Evolutionary conservation across 768 basidiomycete species (phyloP).

Genomic region (Piloderma croceum): DNA sequence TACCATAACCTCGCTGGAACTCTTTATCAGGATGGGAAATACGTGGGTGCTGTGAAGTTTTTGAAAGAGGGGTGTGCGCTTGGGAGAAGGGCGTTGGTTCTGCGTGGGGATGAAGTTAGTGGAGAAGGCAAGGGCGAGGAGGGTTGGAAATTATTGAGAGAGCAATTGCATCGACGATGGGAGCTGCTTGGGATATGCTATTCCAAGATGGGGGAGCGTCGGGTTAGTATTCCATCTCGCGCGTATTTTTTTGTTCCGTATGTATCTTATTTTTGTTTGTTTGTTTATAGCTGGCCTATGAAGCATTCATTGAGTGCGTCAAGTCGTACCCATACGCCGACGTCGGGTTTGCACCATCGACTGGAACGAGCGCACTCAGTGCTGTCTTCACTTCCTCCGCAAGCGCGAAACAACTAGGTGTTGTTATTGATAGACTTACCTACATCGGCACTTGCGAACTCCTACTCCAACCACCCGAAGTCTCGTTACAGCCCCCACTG

Average conservation of each 20-base stretch:
- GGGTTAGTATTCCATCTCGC: constrained; percentile 41
- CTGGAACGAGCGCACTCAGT: constrained; percentile 22
- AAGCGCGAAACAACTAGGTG: constrained; percentile 48
- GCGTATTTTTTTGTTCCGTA: constrained; percentile 6
- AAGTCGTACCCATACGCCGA: constrained; percentile 47
- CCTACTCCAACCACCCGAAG: constrained; percentile 41
- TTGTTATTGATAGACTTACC: constrained; percentile 60
- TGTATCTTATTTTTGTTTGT: constrained; percentile 1
- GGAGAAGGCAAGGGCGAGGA: constrained; percentile 19
- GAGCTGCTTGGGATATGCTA: constrained; percentile 79
- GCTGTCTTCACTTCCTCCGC: constrained; percentile 37
- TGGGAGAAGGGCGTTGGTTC: constrained; percentile 41
- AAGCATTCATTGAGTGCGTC: constrained; percentile 49
- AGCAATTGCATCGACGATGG: constrained; percentile 67
- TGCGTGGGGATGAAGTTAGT: constrained; percentile 13
- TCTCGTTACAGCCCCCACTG: constrained; percentile 39
- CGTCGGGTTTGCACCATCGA: constrained; percentile 33
- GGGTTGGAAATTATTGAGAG: constrained; percentile 53
- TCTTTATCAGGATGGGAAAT: constrained; percentile 60
- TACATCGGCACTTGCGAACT: constrained; percentile 67
- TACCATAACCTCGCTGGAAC: constrained; percentile 64
- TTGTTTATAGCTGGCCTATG: constrained; percentile 50
- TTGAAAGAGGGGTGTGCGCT: constrained; percentile 54
- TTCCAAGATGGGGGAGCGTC: constrained; percentile 70
- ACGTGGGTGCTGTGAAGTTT: constrained; percentile 65